Percentiles rank a stretch among this genome's conserved stretches.
Evolutionary conservation across 2,329 filamentous ascomycete species (phyloP).

Genomic region (Monosporascus sp.): DNA sequence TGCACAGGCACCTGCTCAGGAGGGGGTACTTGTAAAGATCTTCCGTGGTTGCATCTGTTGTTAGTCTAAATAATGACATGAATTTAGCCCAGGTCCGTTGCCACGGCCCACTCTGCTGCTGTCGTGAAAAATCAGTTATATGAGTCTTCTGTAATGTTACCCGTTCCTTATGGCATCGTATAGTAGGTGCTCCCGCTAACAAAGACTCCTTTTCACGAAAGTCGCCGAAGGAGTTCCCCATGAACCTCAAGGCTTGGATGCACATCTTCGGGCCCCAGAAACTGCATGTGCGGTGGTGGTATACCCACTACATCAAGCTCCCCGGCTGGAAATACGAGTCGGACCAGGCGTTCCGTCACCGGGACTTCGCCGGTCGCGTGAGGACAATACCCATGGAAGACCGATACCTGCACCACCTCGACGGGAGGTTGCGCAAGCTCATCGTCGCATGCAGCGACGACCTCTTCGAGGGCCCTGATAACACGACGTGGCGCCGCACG

Average conservation of each 20-base stretch:
- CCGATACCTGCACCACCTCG: slow-evolving; percentile 10
- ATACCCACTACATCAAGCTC: slow-evolving; percentile 3
- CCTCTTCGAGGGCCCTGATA: slow-evolving; percentile 4
- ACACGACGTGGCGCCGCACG: slow-evolving; percentile 13
- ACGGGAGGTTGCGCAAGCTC: slow-evolving; percentile 11
- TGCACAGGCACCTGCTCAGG: not conserved
- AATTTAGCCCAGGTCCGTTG: not conserved
- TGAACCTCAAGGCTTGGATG: not conserved
- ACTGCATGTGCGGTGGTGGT: slow-evolving; percentile 1
- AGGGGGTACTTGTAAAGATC: not conserved
- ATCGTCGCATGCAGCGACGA: slow-evolving; percentile 11
- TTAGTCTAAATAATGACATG: not conserved
- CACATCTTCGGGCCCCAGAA: not conserved
- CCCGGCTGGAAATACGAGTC: slow-evolving; percentile 2
- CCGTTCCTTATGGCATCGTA: not conserved
- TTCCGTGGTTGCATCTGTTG: not conserved
- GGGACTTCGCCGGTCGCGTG: slow-evolving; percentile 11
- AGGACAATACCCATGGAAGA: slow-evolving; percentile 4
- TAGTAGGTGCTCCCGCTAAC: not conserved
- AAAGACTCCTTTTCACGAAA: not conserved
- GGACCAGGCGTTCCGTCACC: slow-evolving; percentile 6
- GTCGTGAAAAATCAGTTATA: not conserved
- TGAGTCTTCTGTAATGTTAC: not conserved
- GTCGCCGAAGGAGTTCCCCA: not conserved
- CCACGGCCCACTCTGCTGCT: not conserved